Conservation (phyloP, 1,284 basidiomycete species). For the Ustilago lituana region DNA sequence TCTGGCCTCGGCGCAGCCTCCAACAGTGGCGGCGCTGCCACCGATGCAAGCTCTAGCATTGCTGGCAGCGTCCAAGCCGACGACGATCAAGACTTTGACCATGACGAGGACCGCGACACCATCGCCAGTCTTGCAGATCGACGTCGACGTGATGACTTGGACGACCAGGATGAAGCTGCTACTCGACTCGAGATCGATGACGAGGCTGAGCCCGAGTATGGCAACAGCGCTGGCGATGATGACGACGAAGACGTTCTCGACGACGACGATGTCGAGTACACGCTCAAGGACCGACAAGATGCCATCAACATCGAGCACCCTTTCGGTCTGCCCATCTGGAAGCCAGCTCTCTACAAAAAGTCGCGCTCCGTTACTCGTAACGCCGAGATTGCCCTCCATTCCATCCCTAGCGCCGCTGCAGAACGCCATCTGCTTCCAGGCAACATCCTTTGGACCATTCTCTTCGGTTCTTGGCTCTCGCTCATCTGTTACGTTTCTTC, state of each 20-base stretch:
- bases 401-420: constrained; percentile 87
- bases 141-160: constrained; percentile 28
- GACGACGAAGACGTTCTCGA: constrained; percentile 45
- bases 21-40: constrained; percentile 22
- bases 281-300: constrained; percentile 94
- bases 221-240: constrained; percentile 15
- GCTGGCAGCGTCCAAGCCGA: constrained; percentile 38
- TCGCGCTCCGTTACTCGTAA: constrained; percentile 93
- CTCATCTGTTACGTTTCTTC: constrained; percentile 77
- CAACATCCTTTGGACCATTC: constrained; percentile 87
- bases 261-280: constrained; percentile 79
- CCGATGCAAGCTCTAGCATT: constrained; percentile 42
- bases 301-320: constrained; percentile 98
- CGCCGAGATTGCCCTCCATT: constrained; percentile 92
- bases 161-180: constrained; percentile 16
- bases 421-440: constrained; percentile 89
- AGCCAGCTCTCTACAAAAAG: constrained; percentile 98
- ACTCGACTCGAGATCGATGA: constrained; percentile 14
- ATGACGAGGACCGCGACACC: constrained; percentile 55
- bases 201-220: constrained; percentile 26
- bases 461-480: constrained; percentile 85
- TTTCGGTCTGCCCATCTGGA: constrained; percentile 99
- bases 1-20: constrained; percentile 23
- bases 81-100: constrained; percentile 20
- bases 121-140: constrained; percentile 48